Conservation (phyloP, 805 yeast species). For the Jamesozyma hellenica region DNA sequence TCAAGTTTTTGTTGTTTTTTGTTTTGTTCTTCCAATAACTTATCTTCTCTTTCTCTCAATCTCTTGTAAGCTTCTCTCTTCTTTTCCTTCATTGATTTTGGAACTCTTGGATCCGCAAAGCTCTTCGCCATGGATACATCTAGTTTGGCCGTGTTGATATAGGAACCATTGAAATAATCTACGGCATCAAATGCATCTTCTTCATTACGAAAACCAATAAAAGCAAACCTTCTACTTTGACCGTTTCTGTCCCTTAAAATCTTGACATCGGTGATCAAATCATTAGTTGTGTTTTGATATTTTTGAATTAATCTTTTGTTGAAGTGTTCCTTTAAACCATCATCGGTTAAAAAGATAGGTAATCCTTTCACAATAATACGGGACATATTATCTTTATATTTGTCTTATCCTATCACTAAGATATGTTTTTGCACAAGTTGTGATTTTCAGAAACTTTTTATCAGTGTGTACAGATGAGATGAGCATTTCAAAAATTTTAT, state of each 20-base stretch:
- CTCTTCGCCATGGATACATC: slow-evolving; percentile 77
- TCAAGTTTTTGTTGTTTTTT: slow-evolving; percentile 31
- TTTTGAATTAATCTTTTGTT: slow-evolving; percentile 24
- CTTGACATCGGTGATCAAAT: slow-evolving; percentile 79
- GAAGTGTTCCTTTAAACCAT: slow-evolving; percentile 58
- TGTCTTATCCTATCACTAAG: neutral
- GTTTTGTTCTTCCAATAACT: slow-evolving; percentile 33
- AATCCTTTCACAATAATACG: slow-evolving; percentile 87
- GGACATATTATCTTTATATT: slow-evolving; percentile 42
- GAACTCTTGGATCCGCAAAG: slow-evolving; percentile 74
- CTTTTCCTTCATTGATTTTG: slow-evolving; percentile 50
- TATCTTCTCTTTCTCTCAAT: slow-evolving; percentile 40
- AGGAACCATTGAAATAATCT: slow-evolving; percentile 62
- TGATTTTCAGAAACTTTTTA: neutral
- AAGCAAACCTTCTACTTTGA: slow-evolving; percentile 85
- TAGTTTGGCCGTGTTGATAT: slow-evolving; percentile 71
- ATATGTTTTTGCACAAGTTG: neutral
- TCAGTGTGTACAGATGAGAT: neutral
- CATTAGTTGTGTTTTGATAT: slow-evolving; percentile 25
- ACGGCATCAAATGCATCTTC: slow-evolving; percentile 75
- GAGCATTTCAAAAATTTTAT: slow-evolving; percentile 1
- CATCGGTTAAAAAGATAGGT: slow-evolving; percentile 71
- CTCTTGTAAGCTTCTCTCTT: slow-evolving; percentile 41
- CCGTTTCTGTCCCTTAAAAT: slow-evolving; percentile 74
- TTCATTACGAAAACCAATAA: slow-evolving; percentile 70